A percentile compares a stretch with the other conserved stretches of the same genome.
Evolutionary conservation across 768 basidiomycete genomes (phyloP).

Genomic region (Dictyophora rubrovolvata): DNA sequence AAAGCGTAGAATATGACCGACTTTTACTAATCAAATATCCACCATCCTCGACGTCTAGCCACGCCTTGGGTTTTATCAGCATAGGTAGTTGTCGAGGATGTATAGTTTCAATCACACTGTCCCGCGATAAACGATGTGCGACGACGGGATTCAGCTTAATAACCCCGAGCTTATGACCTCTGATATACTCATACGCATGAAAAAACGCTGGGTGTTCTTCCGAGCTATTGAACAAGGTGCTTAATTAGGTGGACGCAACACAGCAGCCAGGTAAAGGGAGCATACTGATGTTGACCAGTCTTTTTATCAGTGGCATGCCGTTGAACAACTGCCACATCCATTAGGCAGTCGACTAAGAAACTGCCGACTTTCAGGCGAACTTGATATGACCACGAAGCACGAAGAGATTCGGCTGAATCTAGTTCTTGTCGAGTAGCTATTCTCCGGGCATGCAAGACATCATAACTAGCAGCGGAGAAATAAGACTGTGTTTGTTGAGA

Average conservation of each 20-base stretch:
- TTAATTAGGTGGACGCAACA: conserved; percentile 1
- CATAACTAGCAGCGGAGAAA: conserved; percentile 54
- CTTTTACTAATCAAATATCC: conserved; percentile 76
- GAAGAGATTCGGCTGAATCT: conserved; percentile 61
- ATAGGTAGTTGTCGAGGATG: conserved; percentile 95
- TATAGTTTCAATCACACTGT: conserved; percentile 56
- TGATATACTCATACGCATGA: conserved; percentile 85
- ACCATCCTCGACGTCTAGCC: conserved; percentile 68
- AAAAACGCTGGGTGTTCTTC: conserved; percentile 87
- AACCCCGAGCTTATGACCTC: conserved; percentile 90
- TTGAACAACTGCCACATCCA: conserved; percentile 73
- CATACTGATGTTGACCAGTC: conserved; percentile 55
- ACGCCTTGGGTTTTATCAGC: conserved; percentile 85
- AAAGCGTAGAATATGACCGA: conserved; percentile 24
- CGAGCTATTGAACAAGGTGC: conserved; percentile 29
- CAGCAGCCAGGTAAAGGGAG: conserved; percentile 13
- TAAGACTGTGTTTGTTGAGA: conserved; percentile 21
- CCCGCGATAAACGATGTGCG: conserved; percentile 64
- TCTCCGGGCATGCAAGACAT: conserved; percentile 50
- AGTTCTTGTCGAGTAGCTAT: conserved; percentile 55
- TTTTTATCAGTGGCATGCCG: conserved; percentile 46
- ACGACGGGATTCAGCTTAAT: conserved; percentile 80
- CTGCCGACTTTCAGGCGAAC: conserved; percentile 72
- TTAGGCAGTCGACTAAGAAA: conserved; percentile 70
- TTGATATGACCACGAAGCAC: conserved; percentile 72